Conservation (phyloP, 441 rosid genomes). For the Rhodomyrtus psidioides region DNA sequence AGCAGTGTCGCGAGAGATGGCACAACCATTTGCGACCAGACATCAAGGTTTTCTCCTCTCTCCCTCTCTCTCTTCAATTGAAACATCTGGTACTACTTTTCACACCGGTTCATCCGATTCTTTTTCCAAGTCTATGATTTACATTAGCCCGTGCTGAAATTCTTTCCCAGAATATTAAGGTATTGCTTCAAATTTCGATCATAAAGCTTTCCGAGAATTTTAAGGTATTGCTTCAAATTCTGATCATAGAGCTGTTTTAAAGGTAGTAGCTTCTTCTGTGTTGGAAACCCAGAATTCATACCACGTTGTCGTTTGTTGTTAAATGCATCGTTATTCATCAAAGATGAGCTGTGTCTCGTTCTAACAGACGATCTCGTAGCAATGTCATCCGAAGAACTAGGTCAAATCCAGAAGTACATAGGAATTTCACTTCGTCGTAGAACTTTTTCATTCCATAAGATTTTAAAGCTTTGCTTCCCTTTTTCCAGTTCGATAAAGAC, state of each 20-base stretch:
- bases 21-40: conserved; percentile 93
- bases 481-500: neutral
- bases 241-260: neutral
- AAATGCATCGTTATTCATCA: neutral
- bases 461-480: neutral
- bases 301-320: neutral
- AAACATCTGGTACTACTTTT: neutral
- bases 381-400: neutral
- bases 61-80: neutral
- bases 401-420: neutral
- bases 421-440: neutral
- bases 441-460: neutral
- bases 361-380: neutral
- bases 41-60: conserved; percentile 46
- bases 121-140: neutral
- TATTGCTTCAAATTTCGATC: neutral
- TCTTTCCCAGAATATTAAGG: neutral
- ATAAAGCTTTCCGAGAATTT: no score
- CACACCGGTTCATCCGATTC: neutral
- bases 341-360: neutral
- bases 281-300: neutral
- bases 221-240: neutral
- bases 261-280: neutral
- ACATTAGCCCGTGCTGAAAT: neutral
- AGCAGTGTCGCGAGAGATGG: conserved; percentile 98